Evolutionary conservation across 768 basidiomycete species (phyloP).

Genomic region (Naganishia onofrii): DNA sequence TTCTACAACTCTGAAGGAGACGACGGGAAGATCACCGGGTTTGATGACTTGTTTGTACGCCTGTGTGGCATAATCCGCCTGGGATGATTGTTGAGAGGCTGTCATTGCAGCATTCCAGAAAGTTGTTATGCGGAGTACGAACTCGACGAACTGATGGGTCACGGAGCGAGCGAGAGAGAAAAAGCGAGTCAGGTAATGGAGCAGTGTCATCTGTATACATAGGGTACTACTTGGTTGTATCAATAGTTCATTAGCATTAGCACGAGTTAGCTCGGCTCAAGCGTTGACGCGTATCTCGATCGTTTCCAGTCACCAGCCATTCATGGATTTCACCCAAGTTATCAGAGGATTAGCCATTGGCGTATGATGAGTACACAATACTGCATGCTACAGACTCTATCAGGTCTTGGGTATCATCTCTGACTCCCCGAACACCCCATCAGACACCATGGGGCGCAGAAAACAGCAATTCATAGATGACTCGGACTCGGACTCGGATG

Average conservation of each 20-base stretch:
- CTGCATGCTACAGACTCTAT: too few relatives aligned
- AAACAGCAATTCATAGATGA: conserved; percentile 18
- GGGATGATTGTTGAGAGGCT: conserved; percentile 2
- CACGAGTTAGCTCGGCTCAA: too few relatives aligned
- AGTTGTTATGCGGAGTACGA: not conserved
- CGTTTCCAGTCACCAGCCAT: too few relatives aligned
- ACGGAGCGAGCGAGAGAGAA: not conserved
- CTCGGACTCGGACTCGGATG: conserved; percentile 31
- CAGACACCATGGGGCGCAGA: conserved; percentile 3
- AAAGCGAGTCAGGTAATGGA: not conserved
- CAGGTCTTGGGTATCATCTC: not conserved
- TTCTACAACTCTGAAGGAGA: conserved; percentile 44
- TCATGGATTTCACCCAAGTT: too few relatives aligned
- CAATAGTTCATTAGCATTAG: too few relatives aligned
- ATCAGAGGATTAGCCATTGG: too few relatives aligned
- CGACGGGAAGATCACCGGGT: conserved; percentile 41
- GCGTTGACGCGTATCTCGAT: too few relatives aligned
- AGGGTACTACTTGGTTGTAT: too few relatives aligned
- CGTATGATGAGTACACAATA: too few relatives aligned
- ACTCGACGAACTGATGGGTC: not conserved
- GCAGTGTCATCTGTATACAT: not conserved
- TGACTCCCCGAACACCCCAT: not conserved
- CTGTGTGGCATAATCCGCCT: conserved; percentile 18
- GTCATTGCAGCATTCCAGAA: conserved; percentile 19
- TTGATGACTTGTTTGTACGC: conserved; percentile 18